Evolutionary conservation across 1,284 basidiomycete genomes (phyloP).

Genomic region (Singerocomus inundabilis): DNA sequence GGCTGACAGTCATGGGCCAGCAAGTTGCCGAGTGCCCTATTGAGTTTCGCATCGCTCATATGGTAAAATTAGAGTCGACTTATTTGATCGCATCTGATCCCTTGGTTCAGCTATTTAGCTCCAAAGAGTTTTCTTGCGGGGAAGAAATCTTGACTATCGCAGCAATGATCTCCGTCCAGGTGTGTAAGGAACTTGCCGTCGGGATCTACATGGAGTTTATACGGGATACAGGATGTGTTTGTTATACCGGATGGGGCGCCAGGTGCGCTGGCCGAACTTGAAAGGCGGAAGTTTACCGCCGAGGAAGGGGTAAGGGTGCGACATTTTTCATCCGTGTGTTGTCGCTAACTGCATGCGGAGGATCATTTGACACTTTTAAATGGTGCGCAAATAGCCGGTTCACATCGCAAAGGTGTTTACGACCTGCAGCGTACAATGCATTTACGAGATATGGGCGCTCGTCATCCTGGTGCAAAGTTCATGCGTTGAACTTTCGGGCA

Average conservation of each 20-base stretch:
- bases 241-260: slow-evolving; percentile 82
- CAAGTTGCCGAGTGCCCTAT: slow-evolving; percentile 78
- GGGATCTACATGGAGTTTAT: neutral
- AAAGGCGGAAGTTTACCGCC: slow-evolving; percentile 92
- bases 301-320: slow-evolving; percentile 82
- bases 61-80: slow-evolving; percentile 45
- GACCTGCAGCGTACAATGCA: slow-evolving; percentile 78
- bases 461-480: slow-evolving; percentile 89
- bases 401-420: slow-evolving; percentile 7
- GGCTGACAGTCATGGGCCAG: slow-evolving; percentile 62
- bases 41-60: slow-evolving; percentile 72
- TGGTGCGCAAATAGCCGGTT: slow-evolving; percentile 44
- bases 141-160: slow-evolving; percentile 94
- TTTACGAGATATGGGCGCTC: slow-evolving; percentile 83
- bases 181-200: slow-evolving; percentile 28
- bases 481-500: slow-evolving; percentile 89
- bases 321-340: neutral
- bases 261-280: slow-evolving; percentile 83
- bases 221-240: slow-evolving; percentile 71
- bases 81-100: neutral
- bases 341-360: slow-evolving; percentile 38
- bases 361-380: slow-evolving; percentile 92
- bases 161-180: slow-evolving; percentile 92
- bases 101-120: slow-evolving; percentile 75
- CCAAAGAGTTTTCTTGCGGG: slow-evolving; percentile 81